Evolutionary conservation across 78 protist species (phyloP), one percentile per base, ranked within the genome.

Genomic region (Thecamonas trahens): DNA sequence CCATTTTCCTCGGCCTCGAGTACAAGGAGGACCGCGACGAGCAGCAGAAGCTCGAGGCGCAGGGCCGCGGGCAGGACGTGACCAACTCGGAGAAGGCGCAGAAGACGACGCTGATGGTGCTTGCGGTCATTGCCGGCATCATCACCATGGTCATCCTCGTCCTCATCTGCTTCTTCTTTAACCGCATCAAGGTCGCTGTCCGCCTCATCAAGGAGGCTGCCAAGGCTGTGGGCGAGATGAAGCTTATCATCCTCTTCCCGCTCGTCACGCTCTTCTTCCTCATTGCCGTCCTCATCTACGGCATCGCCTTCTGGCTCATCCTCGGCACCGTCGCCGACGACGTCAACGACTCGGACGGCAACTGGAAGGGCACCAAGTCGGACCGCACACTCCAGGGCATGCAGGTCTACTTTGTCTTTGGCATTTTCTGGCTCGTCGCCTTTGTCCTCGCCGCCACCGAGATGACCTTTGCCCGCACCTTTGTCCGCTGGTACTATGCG

Each of bases 401-500:
- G 52, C 52, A 47, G 52, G 52, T 69, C 32, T 66, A 65, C 26
- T 58, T 75, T 60, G 6, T 80, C 29, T 67, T 80, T 34, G 86
- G 86, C 35, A 26, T 79, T 47, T 29, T 82, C 53, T 59, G 76
- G 76, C 70, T 74, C 20, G 8, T 44, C 35, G 67, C 61, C 45
- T 50, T 70, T 37, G 2, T 83, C 38, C 40, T n/a, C 22, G 79
- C 88, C 38, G 38, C 70, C 40, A 57, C 54, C 58, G 39, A 70
- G 32, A 14, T 54, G 34, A 63, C 44, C 34, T 31, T 83, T 32
- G 69, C 82, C 35, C 61, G 65, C 11, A 77, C 77, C 28, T 57
- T 76, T 28, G 76, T 54, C 11, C 26, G 0, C 53, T 82, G 87
- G 87, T 82, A 75, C 77, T 82, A 28, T 47, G 17, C 54, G 20